These are phyloP conservation scores for Globisporangium apiculatum DNA, from an alignment of 352 stramenopile species.

Conservation along the genomic window DNA sequence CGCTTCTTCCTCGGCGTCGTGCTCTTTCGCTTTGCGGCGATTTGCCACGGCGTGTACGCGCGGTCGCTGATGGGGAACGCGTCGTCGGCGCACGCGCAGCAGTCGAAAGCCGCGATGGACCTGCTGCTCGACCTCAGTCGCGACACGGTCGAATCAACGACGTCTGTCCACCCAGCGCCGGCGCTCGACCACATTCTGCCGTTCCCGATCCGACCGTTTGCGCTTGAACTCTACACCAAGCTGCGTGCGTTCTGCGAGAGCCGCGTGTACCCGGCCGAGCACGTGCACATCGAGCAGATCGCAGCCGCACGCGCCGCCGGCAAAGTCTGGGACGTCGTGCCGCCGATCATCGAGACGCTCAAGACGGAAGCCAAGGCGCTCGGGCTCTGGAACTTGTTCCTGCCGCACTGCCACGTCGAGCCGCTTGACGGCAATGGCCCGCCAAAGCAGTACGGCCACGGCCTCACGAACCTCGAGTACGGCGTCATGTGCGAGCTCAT, in stretches of 20 bases:
- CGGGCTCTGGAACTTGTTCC: conserved; percentile 96
- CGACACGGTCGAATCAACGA: conserved; percentile 23
- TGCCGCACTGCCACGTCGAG: conserved; percentile 59
- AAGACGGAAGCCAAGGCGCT: conserved; percentile 88
- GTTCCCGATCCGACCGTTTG: conserved; percentile 73
- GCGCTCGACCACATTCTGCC: conserved; percentile 48
- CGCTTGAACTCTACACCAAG: conserved; percentile 75
- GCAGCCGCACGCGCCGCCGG: conserved; percentile 38
- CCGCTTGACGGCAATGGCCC: conserved; percentile 34
- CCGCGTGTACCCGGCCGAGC: conserved; percentile 88
- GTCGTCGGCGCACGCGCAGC: conserved; percentile 64
- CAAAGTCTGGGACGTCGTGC: conserved; percentile 76
- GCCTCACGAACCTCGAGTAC: conserved; percentile 91
- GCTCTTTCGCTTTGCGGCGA: conserved; percentile 71
- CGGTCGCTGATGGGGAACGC: conserved; percentile 71
- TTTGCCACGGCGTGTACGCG: conserved; percentile 76
- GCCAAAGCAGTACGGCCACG: conserved; percentile 50
- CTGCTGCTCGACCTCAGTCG: conserved; percentile 41
- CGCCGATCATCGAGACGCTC: conserved; percentile 85
- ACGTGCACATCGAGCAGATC: conserved; percentile 75
- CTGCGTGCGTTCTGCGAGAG: conserved; percentile 85
- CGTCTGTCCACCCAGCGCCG: conserved; percentile 36
- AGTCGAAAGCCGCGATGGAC: conserved; percentile 65
- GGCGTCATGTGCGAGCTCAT: conserved; percentile 95
- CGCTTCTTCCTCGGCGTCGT: conserved; percentile 72